Evolutionary conservation across 805 yeast species (phyloP), one percentile per base, ranked within the genome.

Genomic region (Metschnikowia cerradonensis): DNA sequence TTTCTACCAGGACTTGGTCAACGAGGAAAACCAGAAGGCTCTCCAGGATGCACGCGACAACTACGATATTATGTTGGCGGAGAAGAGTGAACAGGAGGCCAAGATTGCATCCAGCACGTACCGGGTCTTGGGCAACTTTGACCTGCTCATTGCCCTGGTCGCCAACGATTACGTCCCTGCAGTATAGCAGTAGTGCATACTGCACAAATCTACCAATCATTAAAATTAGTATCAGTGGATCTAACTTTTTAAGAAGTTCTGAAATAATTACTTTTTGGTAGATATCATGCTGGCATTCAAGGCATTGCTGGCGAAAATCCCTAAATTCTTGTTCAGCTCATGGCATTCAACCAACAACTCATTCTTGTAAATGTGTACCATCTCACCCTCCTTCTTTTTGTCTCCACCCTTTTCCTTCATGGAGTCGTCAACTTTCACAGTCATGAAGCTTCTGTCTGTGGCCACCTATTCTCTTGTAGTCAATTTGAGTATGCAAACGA

Each of bases 371-470:
- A 94, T 84, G 66, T 92, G 97, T 51, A 94, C 67, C 54, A 94
- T 87, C 34, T 79, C 82, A 59, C 99, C 99, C 63, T 88, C 91
- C 65, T 96, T 81, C 60, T 88, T 84, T 54, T 70, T 72, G 60
- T 90, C 96, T 43, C 95, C 95, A 14, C 79, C 75, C 11, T 58
- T 58, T 65, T 94, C 99, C 60, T 84, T 84, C n/a, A 94, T 95
- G 2, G 94, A 84, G 64, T 94, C 99, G 46, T 97, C 97, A 36
- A 88, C 83, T 50, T 86, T 83, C 49, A 94, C 82, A 57, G 94
- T 91, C 46, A 83, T 78, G 43, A 98, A 98, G 52, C 80, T 79
- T 52, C 80, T 77, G 67, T 94, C 99, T 0, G 97, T 86, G 2
- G 97, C 89, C 50, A 97, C 89, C 50, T 87, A 86, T 49, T 88